phyloP scores from a whole-genome alignment of 2,329 filamentous ascomycete species.

The Neopestalotiopsis sp. region DNA sequence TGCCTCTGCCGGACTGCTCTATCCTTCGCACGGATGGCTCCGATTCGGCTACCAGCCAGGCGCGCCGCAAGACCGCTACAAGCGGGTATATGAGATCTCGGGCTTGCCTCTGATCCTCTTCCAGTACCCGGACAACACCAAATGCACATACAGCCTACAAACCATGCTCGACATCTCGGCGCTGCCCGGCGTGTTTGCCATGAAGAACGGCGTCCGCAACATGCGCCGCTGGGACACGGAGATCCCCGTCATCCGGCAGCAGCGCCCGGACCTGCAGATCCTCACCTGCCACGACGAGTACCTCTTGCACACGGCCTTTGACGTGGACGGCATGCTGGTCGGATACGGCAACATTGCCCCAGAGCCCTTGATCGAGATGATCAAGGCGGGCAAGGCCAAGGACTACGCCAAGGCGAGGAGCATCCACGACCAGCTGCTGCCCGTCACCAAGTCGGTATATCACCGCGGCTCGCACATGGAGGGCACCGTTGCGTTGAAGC shows the following conservation, averaged over 20 bases:
- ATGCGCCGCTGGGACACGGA: slow-evolving; percentile 63
- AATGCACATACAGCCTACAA: slow-evolving; percentile 54
- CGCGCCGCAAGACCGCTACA: slow-evolving; percentile 57
- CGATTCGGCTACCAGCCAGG: slow-evolving; percentile 59
- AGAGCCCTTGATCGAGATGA: slow-evolving; percentile 53
- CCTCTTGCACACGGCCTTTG: slow-evolving; percentile 55
- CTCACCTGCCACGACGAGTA: slow-evolving; percentile 59
- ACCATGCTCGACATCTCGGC: slow-evolving; percentile 58
- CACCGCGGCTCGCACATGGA: slow-evolving; percentile 61
- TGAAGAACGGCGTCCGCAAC: slow-evolving; percentile 62
- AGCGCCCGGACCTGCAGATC: slow-evolving; percentile 54
- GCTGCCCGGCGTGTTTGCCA: slow-evolving; percentile 57
- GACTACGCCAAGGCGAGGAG: slow-evolving; percentile 53
- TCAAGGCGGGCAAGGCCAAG: slow-evolving; percentile 53
- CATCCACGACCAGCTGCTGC: slow-evolving; percentile 55
- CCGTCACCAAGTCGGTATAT: slow-evolving; percentile 58
- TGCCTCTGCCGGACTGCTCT: slow-evolving; percentile 54
- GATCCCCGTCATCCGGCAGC: slow-evolving; percentile 54
- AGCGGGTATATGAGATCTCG: slow-evolving; percentile 53
- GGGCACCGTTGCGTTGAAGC: slow-evolving; percentile 56
- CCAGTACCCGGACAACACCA: slow-evolving; percentile 59
- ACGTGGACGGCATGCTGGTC: slow-evolving; percentile 51
- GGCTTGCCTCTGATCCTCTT: slow-evolving; percentile 56
- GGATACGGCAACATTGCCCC: slow-evolving; percentile 54
- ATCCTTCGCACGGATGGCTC: slow-evolving; percentile 59